phyloP scores from a whole-genome alignment of 176 grass and related monocot species.

The Lolium perenne region DNA sequence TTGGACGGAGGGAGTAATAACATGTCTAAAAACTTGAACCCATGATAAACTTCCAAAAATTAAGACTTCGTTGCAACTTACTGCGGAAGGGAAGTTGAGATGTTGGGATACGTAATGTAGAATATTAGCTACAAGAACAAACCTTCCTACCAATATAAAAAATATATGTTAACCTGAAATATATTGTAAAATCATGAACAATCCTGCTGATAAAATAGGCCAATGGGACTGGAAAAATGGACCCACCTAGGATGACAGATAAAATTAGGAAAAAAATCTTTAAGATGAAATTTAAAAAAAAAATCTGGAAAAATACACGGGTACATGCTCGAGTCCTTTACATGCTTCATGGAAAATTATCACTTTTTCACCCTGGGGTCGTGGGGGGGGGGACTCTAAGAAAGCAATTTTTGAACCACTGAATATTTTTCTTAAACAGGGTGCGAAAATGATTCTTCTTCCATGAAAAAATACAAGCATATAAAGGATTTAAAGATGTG shows the following conservation, averaged over 20 bases:
- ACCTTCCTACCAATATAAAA: neutral
- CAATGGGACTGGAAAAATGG: neutral
- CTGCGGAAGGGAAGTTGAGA: neutral
- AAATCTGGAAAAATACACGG: neutral
- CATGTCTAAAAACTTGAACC: neutral
- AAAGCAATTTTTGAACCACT: neutral
- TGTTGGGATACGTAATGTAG: neutral
- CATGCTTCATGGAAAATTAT: neutral
- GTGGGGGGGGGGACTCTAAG: neutral
- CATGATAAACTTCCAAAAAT: neutral
- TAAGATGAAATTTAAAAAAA: neutral
- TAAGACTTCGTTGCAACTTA: neutral
- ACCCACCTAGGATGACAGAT: neutral
- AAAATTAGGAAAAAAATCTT: neutral
- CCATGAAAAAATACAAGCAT: neutral
- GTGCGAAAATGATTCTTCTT: neutral
- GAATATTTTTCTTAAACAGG: neutral
- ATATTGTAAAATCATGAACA: neutral
- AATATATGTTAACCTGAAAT: neutral
- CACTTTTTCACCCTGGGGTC: neutral
- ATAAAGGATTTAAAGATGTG: neutral
- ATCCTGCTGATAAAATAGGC: neutral
- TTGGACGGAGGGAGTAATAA: neutral
- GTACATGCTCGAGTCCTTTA: neutral
- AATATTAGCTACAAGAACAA: conserved; percentile 8